Conservation (phyloP, 108 stramenopile genomes). For the Aurantiochytrium sp. region DNA sequence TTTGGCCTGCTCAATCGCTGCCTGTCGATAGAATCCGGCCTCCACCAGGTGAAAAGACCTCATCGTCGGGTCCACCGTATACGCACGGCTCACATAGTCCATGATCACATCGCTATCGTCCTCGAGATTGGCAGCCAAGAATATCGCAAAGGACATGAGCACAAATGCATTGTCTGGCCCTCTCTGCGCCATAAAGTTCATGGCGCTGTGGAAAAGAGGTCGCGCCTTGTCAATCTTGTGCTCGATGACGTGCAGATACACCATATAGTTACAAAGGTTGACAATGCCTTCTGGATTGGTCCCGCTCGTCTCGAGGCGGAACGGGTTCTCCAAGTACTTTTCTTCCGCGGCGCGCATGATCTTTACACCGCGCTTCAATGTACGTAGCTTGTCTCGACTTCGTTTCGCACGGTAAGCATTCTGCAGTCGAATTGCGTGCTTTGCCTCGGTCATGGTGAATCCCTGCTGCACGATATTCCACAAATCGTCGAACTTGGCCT, state of each 20-base stretch:
- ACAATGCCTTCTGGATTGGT: neutral
- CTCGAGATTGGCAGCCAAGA: neutral
- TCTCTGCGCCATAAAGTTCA: neutral
- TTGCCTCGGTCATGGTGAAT: neutral
- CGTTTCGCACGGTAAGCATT: neutral
- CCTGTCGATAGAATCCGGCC: neutral
- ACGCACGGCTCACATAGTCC: slow-evolving; percentile 2
- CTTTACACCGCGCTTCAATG: neutral
- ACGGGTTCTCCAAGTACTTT: slow-evolving; percentile 3
- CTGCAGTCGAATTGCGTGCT: neutral
- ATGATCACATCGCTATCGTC: neutral
- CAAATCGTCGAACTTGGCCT: neutral
- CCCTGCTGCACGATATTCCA: neutral
- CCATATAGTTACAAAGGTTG: neutral
- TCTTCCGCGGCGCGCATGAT: neutral
- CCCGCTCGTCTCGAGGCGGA: neutral
- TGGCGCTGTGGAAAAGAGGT: neutral
- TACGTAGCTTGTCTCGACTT: neutral
- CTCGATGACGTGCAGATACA: neutral
- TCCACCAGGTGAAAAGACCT: neutral
- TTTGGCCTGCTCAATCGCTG: neutral
- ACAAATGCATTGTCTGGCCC: neutral
- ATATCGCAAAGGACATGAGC: neutral
- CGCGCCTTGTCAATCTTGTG: neutral
- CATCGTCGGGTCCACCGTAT: neutral